Percentiles rank a stretch among this genome's conserved stretches.
phyloP scores from a whole-genome alignment of 345 rosid species.

The Diplotaxis tenuifolia region DNA sequence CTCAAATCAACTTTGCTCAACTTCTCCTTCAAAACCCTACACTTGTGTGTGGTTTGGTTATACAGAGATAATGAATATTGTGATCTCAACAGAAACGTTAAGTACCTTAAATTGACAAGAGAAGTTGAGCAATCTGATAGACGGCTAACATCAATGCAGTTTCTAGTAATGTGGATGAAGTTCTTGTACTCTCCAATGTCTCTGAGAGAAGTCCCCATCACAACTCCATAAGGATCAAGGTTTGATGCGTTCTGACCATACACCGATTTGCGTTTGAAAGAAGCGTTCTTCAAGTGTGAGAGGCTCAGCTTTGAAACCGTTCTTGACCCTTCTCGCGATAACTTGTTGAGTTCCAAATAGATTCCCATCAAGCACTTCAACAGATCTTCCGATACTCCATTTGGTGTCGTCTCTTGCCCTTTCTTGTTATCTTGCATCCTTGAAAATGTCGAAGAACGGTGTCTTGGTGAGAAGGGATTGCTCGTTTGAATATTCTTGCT shows the following conservation, averaged over 20 bases:
- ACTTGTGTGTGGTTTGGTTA: neutral
- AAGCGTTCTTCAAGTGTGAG: conserved; percentile 36
- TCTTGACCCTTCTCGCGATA: conserved; percentile 42
- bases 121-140: conserved; percentile 45
- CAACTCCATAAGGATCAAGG: conserved; percentile 72
- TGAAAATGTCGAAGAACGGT: conserved; percentile 41
- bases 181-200: conserved; percentile 83
- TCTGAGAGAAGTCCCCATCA: conserved; percentile 54
- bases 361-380: conserved; percentile 64
- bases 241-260: conserved; percentile 46
- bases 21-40: conserved; percentile 63
- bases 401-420: conserved; percentile 42
- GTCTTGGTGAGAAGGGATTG: conserved; percentile 42
- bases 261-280: conserved; percentile 39
- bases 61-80: neutral
- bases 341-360: conserved; percentile 59
- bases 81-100: neutral
- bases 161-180: conserved; percentile 68
- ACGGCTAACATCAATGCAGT: conserved; percentile 53
- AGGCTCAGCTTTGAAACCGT: conserved; percentile 56
- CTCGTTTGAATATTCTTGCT: conserved; percentile 20
- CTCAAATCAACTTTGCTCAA: conserved; percentile 65
- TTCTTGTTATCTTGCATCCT: conserved; percentile 20
- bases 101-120: conserved; percentile 40
- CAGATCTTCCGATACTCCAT: conserved; percentile 70